Evolutionary conservation across 1,284 basidiomycete species (phyloP).

Genomic region (Hemileia vastatrix): DNA sequence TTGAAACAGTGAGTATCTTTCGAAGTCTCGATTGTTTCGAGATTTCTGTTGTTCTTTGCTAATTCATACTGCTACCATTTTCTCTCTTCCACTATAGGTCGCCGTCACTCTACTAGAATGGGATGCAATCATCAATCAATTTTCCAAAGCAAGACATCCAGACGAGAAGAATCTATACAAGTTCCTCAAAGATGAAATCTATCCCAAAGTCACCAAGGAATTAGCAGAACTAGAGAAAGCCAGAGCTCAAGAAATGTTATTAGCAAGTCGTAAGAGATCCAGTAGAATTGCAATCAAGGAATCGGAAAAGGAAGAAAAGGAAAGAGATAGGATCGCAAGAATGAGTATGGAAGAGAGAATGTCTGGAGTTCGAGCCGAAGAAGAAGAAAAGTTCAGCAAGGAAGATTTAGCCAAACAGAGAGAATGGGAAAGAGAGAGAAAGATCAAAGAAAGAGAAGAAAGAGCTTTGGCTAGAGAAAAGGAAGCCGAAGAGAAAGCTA

Average conservation of each 20-base stretch:
- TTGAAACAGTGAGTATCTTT: no score
- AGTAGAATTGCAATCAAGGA: conserved; percentile 61
- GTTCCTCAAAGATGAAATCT: conserved; percentile 55
- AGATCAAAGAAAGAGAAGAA: conserved; percentile 48
- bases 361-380: conserved; percentile 47
- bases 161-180: conserved; percentile 67
- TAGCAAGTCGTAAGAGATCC: conserved; percentile 69
- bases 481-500: conserved; percentile 34
- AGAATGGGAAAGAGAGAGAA: conserved; percentile 47
- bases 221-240: conserved; percentile 49
- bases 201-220: conserved; percentile 56
- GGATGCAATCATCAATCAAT: conserved; percentile 62
- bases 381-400: conserved; percentile 51
- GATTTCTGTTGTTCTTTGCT: no score
- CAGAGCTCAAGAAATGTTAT: conserved; percentile 55
- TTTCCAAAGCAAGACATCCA: conserved; percentile 64
- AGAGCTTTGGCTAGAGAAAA: conserved; percentile 43
- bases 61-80: no score
- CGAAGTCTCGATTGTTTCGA: no score
- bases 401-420: conserved; percentile 47
- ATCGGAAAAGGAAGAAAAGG: conserved; percentile 52
- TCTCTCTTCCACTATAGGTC: no score
- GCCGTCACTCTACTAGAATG: no score
- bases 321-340: conserved; percentile 45
- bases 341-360: conserved; percentile 48